phyloP scores from a whole-genome alignment of 225 moss, liverwort and hornwort species.

The Rhytidiadelphus loreus region DNA sequence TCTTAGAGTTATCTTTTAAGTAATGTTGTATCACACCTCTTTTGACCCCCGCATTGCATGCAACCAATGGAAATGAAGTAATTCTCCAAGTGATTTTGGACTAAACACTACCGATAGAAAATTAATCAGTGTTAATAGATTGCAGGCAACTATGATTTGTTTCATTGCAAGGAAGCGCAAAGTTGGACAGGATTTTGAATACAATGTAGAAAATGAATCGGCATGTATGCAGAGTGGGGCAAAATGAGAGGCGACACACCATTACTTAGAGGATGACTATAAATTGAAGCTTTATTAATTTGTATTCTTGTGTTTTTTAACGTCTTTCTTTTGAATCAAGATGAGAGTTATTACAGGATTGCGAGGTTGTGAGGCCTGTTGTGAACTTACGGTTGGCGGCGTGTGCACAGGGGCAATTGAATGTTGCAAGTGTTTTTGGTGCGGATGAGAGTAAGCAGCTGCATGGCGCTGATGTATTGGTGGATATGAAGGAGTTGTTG shows the following conservation, averaged over 20 bases:
- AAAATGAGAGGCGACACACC: not conserved
- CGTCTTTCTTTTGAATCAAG: not conserved
- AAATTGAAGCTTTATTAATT: not conserved
- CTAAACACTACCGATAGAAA: not conserved
- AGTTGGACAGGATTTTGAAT: not conserved
- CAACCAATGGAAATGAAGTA: not conserved
- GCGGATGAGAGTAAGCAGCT: conserved; percentile 54
- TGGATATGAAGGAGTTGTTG: conserved; percentile 66
- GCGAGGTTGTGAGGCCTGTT: not conserved
- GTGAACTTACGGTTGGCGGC: not conserved
- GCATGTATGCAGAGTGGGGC: not conserved
- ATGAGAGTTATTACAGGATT: not conserved
- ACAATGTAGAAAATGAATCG: not conserved
- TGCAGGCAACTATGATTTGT: not conserved
- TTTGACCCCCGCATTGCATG: not conserved
- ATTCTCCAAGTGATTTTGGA: not conserved
- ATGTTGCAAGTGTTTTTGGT: conserved; percentile 82
- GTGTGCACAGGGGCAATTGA: conserved; percentile 71
- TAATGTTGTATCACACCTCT: not conserved
- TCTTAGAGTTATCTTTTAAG: not conserved
- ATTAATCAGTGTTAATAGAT: no score
- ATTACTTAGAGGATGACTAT: not conserved
- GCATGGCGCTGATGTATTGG: conserved; percentile 49
- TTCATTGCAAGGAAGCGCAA: not conserved
- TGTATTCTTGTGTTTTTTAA: not conserved